phyloP scores from a whole-genome alignment of 768 basidiomycete genomes.

The Leucocoprinus leucothites region DNA sequence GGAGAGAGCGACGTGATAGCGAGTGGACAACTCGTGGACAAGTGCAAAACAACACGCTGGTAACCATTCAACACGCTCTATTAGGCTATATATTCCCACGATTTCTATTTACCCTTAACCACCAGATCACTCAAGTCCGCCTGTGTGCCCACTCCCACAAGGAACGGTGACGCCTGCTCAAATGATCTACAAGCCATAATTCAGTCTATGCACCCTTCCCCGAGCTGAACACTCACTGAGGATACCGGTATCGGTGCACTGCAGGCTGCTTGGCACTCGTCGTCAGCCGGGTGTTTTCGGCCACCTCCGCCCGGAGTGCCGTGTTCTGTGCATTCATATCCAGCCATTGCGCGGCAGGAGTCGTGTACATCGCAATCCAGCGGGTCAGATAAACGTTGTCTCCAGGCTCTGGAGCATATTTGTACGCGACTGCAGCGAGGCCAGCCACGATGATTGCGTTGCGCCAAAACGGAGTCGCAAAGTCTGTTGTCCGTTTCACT shows the following conservation, averaged over 20 bases:
- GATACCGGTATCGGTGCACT: constrained; percentile 65
- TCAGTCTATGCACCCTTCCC: neutral
- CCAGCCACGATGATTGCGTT: constrained; percentile 49
- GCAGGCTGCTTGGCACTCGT: constrained; percentile 40
- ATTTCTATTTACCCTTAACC: constrained; percentile 27
- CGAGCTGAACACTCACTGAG: constrained; percentile 53
- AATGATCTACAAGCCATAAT: constrained; percentile 40
- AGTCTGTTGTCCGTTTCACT: constrained; percentile 39
- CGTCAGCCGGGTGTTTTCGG: constrained; percentile 41
- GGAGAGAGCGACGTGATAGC: constrained; percentile 11
- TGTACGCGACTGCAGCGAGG: constrained; percentile 53
- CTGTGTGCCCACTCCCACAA: constrained; percentile 51
- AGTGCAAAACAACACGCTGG: neutral
- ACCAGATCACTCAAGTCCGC: constrained; percentile 31
- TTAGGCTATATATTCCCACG: constrained; percentile 9
- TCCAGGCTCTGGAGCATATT: constrained; percentile 60
- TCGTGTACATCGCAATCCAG: constrained; percentile 58
- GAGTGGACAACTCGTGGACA: constrained; percentile 9
- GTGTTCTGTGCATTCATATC: constrained; percentile 57
- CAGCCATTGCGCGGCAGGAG: constrained; percentile 54
- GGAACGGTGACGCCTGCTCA: constrained; percentile 58
- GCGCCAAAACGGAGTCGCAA: constrained; percentile 65
- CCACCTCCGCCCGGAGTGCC: constrained; percentile 36
- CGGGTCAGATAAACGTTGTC: constrained; percentile 65
- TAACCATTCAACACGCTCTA: constrained; percentile 2